Percentiles rank a stretch among this genome's conserved stretches.
These are phyloP conservation scores for Pseudomassariella vexata DNA, from an alignment of 2,329 filamentous ascomycete species.

Conservation along the genomic window DNA sequence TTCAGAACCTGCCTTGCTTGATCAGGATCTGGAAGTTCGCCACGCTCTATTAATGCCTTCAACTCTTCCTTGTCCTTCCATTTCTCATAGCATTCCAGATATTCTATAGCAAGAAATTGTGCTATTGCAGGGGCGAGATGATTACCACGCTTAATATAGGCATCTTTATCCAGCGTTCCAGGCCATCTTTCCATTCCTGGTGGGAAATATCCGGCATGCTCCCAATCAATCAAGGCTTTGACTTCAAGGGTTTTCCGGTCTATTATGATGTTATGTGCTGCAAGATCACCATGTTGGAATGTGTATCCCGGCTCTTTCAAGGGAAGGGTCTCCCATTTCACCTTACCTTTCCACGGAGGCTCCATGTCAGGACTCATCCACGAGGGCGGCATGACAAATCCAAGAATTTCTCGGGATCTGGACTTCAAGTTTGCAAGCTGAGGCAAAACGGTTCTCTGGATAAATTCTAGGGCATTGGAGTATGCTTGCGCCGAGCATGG, in stretches of 20 bases:
- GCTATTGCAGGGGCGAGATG: conserved; percentile 1
- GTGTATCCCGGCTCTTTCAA: not conserved
- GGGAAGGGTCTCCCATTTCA: not conserved
- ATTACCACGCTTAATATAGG: not conserved
- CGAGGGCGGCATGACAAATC: conserved; percentile 2
- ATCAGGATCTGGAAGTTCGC: conserved; percentile 3
- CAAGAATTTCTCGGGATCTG: not conserved
- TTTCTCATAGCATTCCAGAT: conserved; percentile 3
- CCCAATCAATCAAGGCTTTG: conserved; percentile 3
- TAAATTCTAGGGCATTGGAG: conserved; percentile 1
- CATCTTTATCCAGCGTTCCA: conserved; percentile 1
- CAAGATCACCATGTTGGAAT: conserved; percentile 3
- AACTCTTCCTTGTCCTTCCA: not conserved
- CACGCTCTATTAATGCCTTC: not conserved
- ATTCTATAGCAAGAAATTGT: not conserved
- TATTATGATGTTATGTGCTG: conserved; percentile 2
- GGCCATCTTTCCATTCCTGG: conserved; percentile 3
- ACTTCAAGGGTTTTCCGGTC: conserved; percentile 1
- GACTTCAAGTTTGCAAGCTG: conserved; percentile 1
- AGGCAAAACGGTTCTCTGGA: conserved; percentile 1
- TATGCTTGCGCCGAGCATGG: not conserved
- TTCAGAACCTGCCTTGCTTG: not conserved
- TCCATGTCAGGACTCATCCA: not conserved
- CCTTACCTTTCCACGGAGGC: conserved; percentile 1
- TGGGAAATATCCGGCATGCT: conserved; percentile 1